phyloP scores from a whole-genome alignment of 2,329 filamentous ascomycete species.

The Zymoseptoria tritici region DNA sequence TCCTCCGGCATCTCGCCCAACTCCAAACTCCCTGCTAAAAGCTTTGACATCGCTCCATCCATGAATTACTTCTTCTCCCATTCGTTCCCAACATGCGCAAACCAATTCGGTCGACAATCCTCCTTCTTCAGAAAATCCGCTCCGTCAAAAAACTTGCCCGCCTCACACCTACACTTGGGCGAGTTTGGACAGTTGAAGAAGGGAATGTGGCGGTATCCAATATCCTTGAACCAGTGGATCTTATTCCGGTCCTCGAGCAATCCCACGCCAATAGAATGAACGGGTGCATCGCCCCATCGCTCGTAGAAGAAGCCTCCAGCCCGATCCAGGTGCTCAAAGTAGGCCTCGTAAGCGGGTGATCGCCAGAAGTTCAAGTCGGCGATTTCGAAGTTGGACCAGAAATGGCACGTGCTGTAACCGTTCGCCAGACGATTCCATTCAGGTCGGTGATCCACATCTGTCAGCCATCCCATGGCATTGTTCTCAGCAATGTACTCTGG shows the following conservation, averaged over 20 bases:
- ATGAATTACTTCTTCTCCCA: neutral
- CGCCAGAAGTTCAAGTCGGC: constrained; percentile 90
- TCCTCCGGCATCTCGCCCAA: neutral
- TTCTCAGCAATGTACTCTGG: constrained; percentile 73
- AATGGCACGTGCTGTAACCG: constrained; percentile 96
- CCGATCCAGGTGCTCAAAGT: constrained; percentile 89
- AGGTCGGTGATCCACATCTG: constrained; percentile 67
- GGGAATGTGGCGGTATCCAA: constrained; percentile 95
- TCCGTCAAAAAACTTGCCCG: constrained; percentile 82
- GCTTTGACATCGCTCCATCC: neutral
- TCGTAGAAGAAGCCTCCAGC: constrained; percentile 98
- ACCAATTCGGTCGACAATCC: constrained; percentile 94
- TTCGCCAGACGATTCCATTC: constrained; percentile 74
- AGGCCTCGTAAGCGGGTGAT: constrained; percentile 82
- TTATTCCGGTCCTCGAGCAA: constrained; percentile 85
- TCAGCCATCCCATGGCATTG: constrained; percentile 82
- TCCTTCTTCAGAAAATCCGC: constrained; percentile 78
- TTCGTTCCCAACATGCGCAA: constrained; percentile 74
- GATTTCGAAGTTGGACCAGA: constrained; percentile 99
- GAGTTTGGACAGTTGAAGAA: constrained; percentile 99
- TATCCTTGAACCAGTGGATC: constrained; percentile 95
- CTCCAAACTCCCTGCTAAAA: neutral
- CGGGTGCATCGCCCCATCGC: constrained; percentile 94
- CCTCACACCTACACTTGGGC: constrained; percentile 85
- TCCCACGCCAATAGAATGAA: constrained; percentile 87